Evolutionary conservation across 495 filamentous ascomycete species (phyloP).

Genomic region (Recurvomyces mirabilis): DNA sequence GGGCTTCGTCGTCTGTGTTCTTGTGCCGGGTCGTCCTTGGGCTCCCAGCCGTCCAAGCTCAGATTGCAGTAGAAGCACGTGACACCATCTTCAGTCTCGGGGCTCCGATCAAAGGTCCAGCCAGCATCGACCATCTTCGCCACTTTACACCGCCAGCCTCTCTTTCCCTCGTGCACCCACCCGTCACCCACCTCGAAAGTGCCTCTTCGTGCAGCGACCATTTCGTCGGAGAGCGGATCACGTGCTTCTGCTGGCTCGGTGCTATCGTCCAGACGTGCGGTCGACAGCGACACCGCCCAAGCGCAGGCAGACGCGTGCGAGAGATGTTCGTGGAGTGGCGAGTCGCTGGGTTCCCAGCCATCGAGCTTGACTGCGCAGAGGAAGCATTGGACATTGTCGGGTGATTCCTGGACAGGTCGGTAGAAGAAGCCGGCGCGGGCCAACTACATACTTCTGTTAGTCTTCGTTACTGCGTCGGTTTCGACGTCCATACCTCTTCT

Average conservation of each 20-base stretch:
- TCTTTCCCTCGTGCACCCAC: slow-evolving; percentile 86
- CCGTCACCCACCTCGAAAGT: slow-evolving; percentile 54
- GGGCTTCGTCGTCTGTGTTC: slow-evolving; percentile 74
- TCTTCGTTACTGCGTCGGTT: neutral
- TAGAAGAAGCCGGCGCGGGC: slow-evolving; percentile 87
- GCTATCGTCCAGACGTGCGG: slow-evolving; percentile 55
- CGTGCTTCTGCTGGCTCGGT: slow-evolving; percentile 35
- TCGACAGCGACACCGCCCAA: slow-evolving; percentile 69
- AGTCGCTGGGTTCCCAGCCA: slow-evolving; percentile 80
- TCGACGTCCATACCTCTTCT: slow-evolving; percentile 42
- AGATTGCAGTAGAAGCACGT: slow-evolving; percentile 82
- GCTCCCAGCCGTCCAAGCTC: slow-evolving; percentile 83
- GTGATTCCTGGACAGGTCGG: slow-evolving; percentile 56
- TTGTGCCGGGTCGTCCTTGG: slow-evolving; percentile 76
- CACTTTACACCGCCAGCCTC: slow-evolving; percentile 76
- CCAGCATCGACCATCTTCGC: slow-evolving; percentile 86
- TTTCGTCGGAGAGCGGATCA: slow-evolving; percentile 57
- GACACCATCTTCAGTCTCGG: slow-evolving; percentile 62
- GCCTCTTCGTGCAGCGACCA: slow-evolving; percentile 62
- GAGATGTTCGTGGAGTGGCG: slow-evolving; percentile 71
- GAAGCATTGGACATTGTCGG: slow-evolving; percentile 86
- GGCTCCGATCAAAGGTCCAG: slow-evolving; percentile 74
- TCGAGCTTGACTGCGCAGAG: slow-evolving; percentile 66
- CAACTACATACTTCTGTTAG: slow-evolving; percentile 41
- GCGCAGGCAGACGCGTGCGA: slow-evolving; percentile 70